Evolutionary conservation across 2,329 filamentous ascomycete genomes (phyloP), one percentile per base, ranked within the genome.

Genomic region (Verticillium isaacii): DNA sequence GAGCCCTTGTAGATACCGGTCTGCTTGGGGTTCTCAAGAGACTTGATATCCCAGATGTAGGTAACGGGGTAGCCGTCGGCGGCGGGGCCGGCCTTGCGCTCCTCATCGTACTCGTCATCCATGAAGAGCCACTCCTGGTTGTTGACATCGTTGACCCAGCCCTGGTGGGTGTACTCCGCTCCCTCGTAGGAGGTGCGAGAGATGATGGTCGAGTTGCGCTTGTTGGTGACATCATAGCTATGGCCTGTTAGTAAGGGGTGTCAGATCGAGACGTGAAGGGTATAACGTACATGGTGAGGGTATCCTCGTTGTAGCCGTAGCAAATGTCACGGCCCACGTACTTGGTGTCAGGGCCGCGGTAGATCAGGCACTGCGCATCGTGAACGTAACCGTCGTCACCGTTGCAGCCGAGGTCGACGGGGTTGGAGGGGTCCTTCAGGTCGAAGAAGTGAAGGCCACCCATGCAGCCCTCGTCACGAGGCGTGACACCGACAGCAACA

Each of bases 371-470:
- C 67, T 85, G 82, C 0, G 56, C 60, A 59, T 82, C 80, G 67
- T 83, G 80, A n/a, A 82, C 79, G 64, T 83, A 83, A 12, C 79
- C 80, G 62, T 83, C 80, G 19, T 75, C 64, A n/a, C 73, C 72
- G 15, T 75, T 77, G 64, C 79, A 83, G 59, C 80, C 80, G 6
- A 81, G 76, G 32, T 72, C 76, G 15, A 71, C 78, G 5, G 82
- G 82, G n/a, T 82, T 82, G 11, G 77, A 69, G 7, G 81, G 80
- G 61, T 85, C 76, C 0, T 75, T 75, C 54, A 85, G 75, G 67
- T 84, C 79, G 66, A 85, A 80, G 71, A 83, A 83, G 68, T 84
- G 84, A 58, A 86, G 75, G 17, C 84, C 84, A 11, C 79, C 78
- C 25, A 72, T 82, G 80, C 50, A 85, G 73, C 72, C 78, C 60